Base-by-base conservation (phyloP, 2,329 filamentous ascomycete species). In the Aschersonia sp. region DNA sequence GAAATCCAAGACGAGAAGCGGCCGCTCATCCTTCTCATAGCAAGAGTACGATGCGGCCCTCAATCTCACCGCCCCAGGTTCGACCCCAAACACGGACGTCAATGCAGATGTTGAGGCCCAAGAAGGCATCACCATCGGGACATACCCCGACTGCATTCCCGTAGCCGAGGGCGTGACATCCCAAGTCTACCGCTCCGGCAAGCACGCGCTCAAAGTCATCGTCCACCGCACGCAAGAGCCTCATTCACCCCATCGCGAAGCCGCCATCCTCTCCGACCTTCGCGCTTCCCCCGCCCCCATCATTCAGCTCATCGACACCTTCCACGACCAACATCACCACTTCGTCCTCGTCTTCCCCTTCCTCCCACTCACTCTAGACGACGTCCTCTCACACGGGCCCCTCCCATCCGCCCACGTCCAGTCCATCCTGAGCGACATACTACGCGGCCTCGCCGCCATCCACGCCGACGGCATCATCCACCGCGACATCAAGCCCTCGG, bases 401-500 rank as follows among this genome's bases (percentile, higher is more conserved):
- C 51, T 73, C 10, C 47, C 66, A 1, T 50, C 52, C 4, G 20
- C 54, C 10, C 60, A 63, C 5, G 52, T 69, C 10, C 59, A 61
- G 28, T 55, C 59, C 29, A 78, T 71, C 62, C 92, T 73, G 65
- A 66, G 50, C 9, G 81, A 89, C 54, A 59, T 92, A 5, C 84
- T 96, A 59, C 62, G 66, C 3, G 89, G 79, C 4, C 73, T 98
- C 2, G 67, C 67, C 2, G 74, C 85, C 55, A 70, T 96, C 2
- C 92, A 98, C 61, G 55, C 63, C 5, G 67, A 78, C 30, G 84
- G 80, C 5, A 89, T 98, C 50, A 84, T 98, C 48, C 92, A 98
- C 62, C 82, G 92, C 49, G 92, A 98, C 59, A 70, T 98, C 60
- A 98, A 98, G 59, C 92, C 92, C 1, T 89, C 88, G 0, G 94